These are phyloP conservation scores for Magnolia changhungtana DNA, from an alignment of 164 flowering plant genomes.

Conservation along the genomic window DNA sequence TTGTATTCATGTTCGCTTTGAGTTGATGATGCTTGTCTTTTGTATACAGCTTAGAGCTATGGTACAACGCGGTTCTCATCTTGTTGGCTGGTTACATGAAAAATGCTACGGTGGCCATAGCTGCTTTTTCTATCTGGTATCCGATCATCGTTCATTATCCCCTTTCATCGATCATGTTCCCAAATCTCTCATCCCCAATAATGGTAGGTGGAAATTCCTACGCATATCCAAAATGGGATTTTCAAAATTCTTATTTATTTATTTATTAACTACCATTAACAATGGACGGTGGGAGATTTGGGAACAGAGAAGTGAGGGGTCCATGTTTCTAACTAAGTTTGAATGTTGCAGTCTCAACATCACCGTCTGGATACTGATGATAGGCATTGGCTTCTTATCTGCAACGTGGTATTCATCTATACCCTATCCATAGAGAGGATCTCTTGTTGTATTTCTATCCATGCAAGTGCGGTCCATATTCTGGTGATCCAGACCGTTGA, in stretches of 20 bases:
- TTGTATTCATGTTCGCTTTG: background rate
- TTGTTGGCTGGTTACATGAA: background rate
- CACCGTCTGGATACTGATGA: conserved; percentile 30
- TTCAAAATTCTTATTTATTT: no score
- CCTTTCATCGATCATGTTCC: no score
- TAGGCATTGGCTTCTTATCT: conserved; percentile 33
- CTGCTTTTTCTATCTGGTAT: conserved; percentile 3
- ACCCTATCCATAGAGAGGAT: background rate
- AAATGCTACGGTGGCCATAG: background rate
- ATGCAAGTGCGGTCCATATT: no score
- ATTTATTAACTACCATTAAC: no score
- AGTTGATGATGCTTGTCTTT: background rate
- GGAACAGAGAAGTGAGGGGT: no score
- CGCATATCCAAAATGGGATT: no score
- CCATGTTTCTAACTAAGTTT: conserved; percentile 27
- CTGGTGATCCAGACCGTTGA: no score
- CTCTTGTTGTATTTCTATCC: no score
- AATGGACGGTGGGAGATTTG: no score
- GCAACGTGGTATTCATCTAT: conserved; percentile 31
- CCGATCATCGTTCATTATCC: no score
- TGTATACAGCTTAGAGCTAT: background rate
- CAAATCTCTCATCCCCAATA: no score
- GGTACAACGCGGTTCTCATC: background rate
- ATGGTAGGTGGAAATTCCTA: no score
- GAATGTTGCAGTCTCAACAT: conserved; percentile 40